Percentiles rank a stretch among this genome's conserved stretches.
These are phyloP conservation scores for Hevea brasiliensis DNA, from an alignment of 345 rosid genomes.

Conservation along the genomic window DNA sequence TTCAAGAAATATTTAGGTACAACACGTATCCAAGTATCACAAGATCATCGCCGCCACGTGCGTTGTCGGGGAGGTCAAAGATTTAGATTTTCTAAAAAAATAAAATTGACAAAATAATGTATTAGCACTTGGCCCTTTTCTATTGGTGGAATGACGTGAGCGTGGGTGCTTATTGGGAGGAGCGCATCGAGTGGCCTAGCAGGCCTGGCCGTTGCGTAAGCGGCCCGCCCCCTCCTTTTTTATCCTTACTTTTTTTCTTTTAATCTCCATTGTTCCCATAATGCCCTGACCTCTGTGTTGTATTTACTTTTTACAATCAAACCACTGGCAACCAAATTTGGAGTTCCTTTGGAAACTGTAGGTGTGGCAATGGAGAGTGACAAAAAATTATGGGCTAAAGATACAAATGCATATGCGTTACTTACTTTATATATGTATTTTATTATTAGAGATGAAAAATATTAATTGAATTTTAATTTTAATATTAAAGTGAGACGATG, in stretches of 20 bases:
- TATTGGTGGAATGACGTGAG: slow-evolving; percentile 23
- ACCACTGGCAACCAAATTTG: neutral
- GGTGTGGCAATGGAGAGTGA: neutral
- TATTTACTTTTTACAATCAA: neutral
- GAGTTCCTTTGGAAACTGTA: neutral
- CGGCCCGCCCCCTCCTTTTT: slow-evolving; percentile 24
- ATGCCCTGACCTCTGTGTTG: neutral
- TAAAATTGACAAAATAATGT: too few relatives aligned
- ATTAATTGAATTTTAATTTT: too few relatives aligned
- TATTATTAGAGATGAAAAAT: too few relatives aligned
- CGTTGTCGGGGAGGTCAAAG: slow-evolving; percentile 34
- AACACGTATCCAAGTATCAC: neutral
- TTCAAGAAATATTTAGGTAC: too few relatives aligned
- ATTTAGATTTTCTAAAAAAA: neutral
- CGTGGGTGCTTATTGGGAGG: slow-evolving; percentile 4
- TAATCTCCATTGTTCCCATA: neutral
- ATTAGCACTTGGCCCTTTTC: slow-evolving; percentile 4
- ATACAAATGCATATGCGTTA: too few relatives aligned
- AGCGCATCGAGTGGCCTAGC: slow-evolving; percentile 14
- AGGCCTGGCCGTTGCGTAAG: slow-evolving; percentile 31
- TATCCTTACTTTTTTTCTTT: neutral
- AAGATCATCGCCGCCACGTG: slow-evolving; percentile 40
- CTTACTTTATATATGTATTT: too few relatives aligned
- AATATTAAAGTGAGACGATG: too few relatives aligned
- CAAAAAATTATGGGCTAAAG: too few relatives aligned